Conservation (phyloP, 148 eudicot species). For the Nyssa sinensis region DNA sequence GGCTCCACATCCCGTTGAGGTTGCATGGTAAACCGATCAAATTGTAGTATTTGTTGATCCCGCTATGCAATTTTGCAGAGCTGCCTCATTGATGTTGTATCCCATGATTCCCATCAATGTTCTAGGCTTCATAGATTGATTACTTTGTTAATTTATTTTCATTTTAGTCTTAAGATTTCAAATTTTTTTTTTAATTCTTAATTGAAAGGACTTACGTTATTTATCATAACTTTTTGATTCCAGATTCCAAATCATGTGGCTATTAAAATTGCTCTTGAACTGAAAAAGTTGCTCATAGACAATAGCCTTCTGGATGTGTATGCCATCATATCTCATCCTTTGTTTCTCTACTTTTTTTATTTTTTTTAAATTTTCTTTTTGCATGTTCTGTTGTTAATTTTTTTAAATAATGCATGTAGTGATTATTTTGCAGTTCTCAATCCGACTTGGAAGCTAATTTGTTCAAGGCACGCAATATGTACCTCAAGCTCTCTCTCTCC, state of each 20-base stretch:
- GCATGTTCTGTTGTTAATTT: background rate
- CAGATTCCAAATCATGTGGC: conserved; percentile 99
- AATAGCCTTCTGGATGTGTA: conserved; percentile 98
- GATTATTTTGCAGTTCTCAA: conserved; percentile 69
- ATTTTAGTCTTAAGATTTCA: background rate
- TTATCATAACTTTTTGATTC: conserved; percentile 13
- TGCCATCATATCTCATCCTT: conserved; percentile 25
- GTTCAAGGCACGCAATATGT: conserved; percentile 62
- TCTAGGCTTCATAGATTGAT: background rate
- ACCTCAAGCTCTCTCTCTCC: background rate
- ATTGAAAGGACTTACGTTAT: background rate
- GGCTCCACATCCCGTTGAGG: background rate
- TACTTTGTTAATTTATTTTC: background rate
- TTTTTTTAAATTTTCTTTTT: background rate
- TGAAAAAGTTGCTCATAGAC: conserved; percentile 91
- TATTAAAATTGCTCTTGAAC: conserved; percentile 91
- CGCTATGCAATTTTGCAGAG: background rate
- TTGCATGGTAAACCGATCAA: background rate
- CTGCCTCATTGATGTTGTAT: background rate
- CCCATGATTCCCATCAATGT: background rate
- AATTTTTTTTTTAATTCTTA: background rate
- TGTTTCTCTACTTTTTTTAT: background rate
- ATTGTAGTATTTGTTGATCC: background rate
- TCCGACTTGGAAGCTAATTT: conserved; percentile 91
- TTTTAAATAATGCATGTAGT: background rate